A percentile compares a stretch with the other conserved stretches of the same genome.
These are phyloP conservation scores for Effrenium voratum DNA, from an alignment of 73 alveolate genomes.

Conservation along the genomic window DNA sequence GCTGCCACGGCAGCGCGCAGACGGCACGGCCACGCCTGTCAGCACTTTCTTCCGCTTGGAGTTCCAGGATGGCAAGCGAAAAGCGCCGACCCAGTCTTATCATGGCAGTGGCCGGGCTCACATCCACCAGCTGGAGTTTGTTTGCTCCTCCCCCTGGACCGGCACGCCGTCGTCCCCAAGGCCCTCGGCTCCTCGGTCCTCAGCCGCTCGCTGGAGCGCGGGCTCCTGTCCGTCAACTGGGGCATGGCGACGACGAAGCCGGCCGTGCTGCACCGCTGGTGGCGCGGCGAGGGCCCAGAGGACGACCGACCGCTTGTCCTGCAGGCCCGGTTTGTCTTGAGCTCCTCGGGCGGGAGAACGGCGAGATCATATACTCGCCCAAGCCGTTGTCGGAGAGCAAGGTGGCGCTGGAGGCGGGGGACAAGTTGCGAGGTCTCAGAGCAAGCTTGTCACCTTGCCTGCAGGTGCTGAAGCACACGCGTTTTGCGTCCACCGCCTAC, in stretches of 20 bases:
- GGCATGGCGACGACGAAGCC: not conserved
- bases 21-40: not conserved
- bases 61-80: constrained; percentile 38
- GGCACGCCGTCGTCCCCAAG: not conserved
- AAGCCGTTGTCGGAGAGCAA: too few relatives aligned
- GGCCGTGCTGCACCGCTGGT: not conserved
- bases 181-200: not conserved
- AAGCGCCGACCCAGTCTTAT: not conserved
- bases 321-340: too few relatives aligned
- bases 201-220: not conserved
- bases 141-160: not conserved
- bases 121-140: not conserved
- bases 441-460: too few relatives aligned
- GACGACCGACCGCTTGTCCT: too few relatives aligned
- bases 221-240: not conserved
- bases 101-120: constrained; percentile 55
- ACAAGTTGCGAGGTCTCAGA: too few relatives aligned
- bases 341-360: too few relatives aligned
- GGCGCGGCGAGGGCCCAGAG: too few relatives aligned
- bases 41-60: constrained; percentile 21
- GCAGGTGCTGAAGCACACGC: too few relatives aligned
- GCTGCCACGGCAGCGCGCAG: not conserved
- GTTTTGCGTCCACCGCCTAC: too few relatives aligned
- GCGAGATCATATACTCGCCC: too few relatives aligned
- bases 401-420: too few relatives aligned